These are phyloP conservation scores for Quercus engelmannii DNA, from an alignment of 306 rosid genomes.

Conservation along the genomic window DNA sequence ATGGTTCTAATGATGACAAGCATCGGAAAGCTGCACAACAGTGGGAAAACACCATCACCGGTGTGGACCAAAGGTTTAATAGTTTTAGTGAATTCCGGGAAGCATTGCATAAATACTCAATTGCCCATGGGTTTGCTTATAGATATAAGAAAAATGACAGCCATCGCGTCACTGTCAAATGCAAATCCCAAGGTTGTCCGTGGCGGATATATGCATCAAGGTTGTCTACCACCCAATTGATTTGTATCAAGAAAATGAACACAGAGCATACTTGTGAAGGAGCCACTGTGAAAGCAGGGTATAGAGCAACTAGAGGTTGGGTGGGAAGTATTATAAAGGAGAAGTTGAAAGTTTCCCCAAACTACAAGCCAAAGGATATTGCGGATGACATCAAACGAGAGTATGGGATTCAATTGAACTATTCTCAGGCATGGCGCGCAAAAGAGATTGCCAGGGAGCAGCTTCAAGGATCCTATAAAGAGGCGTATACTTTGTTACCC, in stretches of 20 bases:
- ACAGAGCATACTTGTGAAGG: slow-evolving; percentile 84
- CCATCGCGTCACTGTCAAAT: slow-evolving; percentile 93
- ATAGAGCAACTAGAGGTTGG: slow-evolving; percentile 98
- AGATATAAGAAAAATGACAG: slow-evolving; percentile 91
- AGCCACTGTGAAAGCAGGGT: slow-evolving; percentile 86
- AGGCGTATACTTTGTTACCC: slow-evolving; percentile 88
- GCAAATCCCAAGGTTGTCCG: slow-evolving; percentile 91
- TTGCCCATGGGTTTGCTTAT: slow-evolving; percentile 93
- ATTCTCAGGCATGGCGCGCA: slow-evolving; percentile 99
- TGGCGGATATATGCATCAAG: slow-evolving; percentile 97
- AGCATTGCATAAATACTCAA: slow-evolving; percentile 91
- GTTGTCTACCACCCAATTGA: slow-evolving; percentile 82
- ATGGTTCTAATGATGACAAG: slow-evolving; percentile 43
- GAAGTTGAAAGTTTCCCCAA: slow-evolving; percentile 83
- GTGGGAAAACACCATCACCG: slow-evolving; percentile 97
- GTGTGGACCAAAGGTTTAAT: slow-evolving; percentile 91
- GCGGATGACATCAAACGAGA: slow-evolving; percentile 91
- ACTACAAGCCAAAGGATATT: slow-evolving; percentile 94
- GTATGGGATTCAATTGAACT: slow-evolving; percentile 87
- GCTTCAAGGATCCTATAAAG: slow-evolving; percentile 95
- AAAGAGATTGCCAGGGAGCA: slow-evolving; percentile 97
- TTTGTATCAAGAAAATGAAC: slow-evolving; percentile 92
- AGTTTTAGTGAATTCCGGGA: slow-evolving; percentile 90
- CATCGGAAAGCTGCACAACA: slow-evolving; percentile 80
- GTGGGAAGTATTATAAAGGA: slow-evolving; percentile 96